Conservation (phyloP, 345 rosid species). For the Bruguiera sexangula region DNA sequence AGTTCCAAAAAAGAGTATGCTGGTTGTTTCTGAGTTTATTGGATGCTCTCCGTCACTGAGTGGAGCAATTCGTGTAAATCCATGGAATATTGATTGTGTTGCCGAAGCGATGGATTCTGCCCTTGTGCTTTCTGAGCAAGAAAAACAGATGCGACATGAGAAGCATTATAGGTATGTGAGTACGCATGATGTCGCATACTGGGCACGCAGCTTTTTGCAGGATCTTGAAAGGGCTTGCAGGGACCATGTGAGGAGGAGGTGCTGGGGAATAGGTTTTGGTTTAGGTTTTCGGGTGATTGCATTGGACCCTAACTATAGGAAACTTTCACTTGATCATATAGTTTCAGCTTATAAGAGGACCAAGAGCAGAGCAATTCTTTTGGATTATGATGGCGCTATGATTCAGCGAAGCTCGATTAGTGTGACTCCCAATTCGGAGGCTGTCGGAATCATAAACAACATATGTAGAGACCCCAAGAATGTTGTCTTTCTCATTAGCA, state of each 20-base stretch:
- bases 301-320: conserved; percentile 82
- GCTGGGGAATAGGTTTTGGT: conserved; percentile 97
- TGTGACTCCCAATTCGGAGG: conserved; percentile 47
- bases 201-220: conserved; percentile 92
- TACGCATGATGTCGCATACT: conserved; percentile 90
- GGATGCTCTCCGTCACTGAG: conserved; percentile 92
- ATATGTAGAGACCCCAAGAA: conserved; percentile 74
- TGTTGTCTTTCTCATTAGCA: conserved; percentile 81
- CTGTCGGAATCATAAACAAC: conserved; percentile 57
- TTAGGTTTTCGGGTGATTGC: conserved; percentile 86
- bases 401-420: conserved; percentile 55
- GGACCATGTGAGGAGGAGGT: conserved; percentile 76
- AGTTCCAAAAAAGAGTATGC: conserved; percentile 72
- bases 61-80: conserved; percentile 90
- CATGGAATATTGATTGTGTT: conserved; percentile 88
- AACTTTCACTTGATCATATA: conserved; percentile 81
- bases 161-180: conserved; percentile 88
- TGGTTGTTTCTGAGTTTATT: conserved; percentile 85
- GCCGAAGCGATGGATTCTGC: conserved; percentile 90
- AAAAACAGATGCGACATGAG: conserved; percentile 87
- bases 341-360: conserved; percentile 87
- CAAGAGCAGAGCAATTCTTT: conserved; percentile 70
- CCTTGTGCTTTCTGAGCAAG: conserved; percentile 55
- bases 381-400: conserved; percentile 90
- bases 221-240: conserved; percentile 88